Percentiles rank a stretch among this genome's conserved stretches.
phyloP scores from a whole-genome alignment of 2,329 filamentous ascomycete species.

The Sarocladium brachiariae region DNA sequence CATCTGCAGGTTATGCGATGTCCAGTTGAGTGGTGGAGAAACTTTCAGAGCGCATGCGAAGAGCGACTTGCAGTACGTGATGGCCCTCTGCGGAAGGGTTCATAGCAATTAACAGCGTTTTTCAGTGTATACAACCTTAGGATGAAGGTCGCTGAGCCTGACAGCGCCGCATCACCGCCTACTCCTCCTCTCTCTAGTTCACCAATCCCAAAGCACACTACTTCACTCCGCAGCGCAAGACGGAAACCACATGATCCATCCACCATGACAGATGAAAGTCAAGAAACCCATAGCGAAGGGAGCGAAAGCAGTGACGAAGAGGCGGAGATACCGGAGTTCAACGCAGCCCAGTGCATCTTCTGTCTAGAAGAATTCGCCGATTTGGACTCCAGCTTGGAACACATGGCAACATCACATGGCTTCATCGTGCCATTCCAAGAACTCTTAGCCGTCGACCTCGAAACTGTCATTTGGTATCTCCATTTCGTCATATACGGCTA shows the following conservation, averaged over 20 bases:
- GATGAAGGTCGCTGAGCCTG: conserved; percentile 9
- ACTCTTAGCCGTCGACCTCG: conserved; percentile 36
- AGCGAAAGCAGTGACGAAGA: background rate
- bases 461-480: conserved; percentile 40
- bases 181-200: background rate
- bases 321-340: conserved; percentile 16
- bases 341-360: conserved; percentile 33
- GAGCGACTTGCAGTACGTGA: background rate
- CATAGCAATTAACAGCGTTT: too few relatives aligned
- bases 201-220: background rate
- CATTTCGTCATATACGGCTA: conserved; percentile 41
- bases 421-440: conserved; percentile 34
- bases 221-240: background rate
- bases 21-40: background rate
- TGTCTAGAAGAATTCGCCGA: conserved; percentile 24
- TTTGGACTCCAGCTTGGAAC: conserved; percentile 31
- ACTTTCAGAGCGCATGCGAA: conserved; percentile 5
- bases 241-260: background rate
- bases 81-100: too few relatives aligned
- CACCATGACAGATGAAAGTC: background rate
- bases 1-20: conserved; percentile 1
- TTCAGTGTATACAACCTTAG: conserved; percentile 11
- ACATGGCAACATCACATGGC: conserved; percentile 44
- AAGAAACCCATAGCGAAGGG: background rate
- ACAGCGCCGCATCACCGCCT: background rate